phyloP scores from a whole-genome alignment of 2,329 filamentous ascomycete species.

The Pseudopyricularia cyperi region DNA sequence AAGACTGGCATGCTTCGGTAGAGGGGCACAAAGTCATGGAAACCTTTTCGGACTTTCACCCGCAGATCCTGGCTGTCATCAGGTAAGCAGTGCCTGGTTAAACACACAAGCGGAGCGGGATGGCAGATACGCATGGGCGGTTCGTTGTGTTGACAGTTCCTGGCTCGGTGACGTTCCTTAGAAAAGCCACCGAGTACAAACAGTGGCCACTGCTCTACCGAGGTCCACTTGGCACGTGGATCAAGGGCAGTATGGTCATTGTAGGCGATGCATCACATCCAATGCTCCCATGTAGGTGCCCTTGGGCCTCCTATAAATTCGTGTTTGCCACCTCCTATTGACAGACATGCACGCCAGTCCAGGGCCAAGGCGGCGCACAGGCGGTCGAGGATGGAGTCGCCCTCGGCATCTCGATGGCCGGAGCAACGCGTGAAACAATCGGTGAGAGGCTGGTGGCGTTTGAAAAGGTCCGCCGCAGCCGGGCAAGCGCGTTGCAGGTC shows the following conservation, averaged over 20 bases:
- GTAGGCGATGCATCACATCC: conserved; percentile 24
- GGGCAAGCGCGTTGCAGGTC: conserved; percentile 19
- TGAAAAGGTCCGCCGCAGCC: conserved; percentile 14
- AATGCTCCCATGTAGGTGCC: conserved; percentile 19
- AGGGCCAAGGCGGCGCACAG: conserved; percentile 22
- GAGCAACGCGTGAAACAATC: conserved; percentile 9
- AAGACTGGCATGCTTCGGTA: conserved; percentile 19
- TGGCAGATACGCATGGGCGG: too few relatives aligned
- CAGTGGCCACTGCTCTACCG: conserved; percentile 22
- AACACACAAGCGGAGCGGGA: neutral
- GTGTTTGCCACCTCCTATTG: neutral
- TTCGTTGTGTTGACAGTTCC: too few relatives aligned
- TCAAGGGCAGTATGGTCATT: conserved; percentile 16
- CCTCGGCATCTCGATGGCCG: conserved; percentile 15
- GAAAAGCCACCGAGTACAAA: conserved; percentile 20
- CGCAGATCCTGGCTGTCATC: conserved; percentile 13
- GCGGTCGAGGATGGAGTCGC: conserved; percentile 19
- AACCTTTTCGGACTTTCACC: conserved; percentile 15
- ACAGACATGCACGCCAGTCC: conserved; percentile 13
- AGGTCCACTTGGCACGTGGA: conserved; percentile 18
- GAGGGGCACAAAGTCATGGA: conserved; percentile 15
- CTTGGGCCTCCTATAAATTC: neutral
- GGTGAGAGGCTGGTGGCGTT: conserved; percentile 13
- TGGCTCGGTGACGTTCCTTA: conserved; percentile 7
- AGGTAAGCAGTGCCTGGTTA: conserved; percentile 9